Evolutionary conservation across 176 grass and related monocot species (phyloP).

Genomic region (Thalia dealbata): DNA sequence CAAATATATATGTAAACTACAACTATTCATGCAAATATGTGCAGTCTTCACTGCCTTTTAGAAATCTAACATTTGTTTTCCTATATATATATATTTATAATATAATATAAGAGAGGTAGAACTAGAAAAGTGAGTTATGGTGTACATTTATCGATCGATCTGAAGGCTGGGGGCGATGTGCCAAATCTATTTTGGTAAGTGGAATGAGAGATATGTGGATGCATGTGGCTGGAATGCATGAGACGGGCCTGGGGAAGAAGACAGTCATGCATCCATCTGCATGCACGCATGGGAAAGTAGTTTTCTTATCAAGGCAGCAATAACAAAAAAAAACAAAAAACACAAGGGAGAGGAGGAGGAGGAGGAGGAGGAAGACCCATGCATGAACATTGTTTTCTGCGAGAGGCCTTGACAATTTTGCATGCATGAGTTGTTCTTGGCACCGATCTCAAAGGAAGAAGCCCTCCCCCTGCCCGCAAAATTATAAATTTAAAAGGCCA

Average conservation of each 20-base stretch:
- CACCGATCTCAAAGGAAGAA: too few species aligned
- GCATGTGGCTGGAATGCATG: not conserved
- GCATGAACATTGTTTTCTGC: slow-evolving; percentile 56
- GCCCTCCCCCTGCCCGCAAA: too few species aligned
- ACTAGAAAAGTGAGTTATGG: not conserved
- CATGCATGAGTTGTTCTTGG: too few species aligned
- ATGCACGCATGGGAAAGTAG: slow-evolving; percentile 14
- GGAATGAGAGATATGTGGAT: not conserved
- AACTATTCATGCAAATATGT: not conserved
- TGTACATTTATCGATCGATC: too few species aligned
- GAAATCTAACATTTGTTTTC: not conserved
- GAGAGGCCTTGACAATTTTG: slow-evolving; percentile 3
- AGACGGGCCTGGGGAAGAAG: slow-evolving; percentile 6
- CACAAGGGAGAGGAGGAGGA: too few species aligned
- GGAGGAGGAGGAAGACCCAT: too few species aligned
- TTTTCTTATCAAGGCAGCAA: slow-evolving; percentile 25
- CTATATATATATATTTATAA: too few species aligned
- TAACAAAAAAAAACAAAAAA: slow-evolving; percentile 1
- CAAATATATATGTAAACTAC: too few species aligned
- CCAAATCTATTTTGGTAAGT: not conserved
- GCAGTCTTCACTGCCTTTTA: slow-evolving; percentile 9
- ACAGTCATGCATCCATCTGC: too few species aligned
- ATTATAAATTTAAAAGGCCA: too few species aligned
- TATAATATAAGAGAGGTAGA: too few species aligned
- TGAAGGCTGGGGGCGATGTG: not conserved